Conservation (phyloP, 495 filamentous ascomycete species). For the Trichoderma parareesei region DNA sequence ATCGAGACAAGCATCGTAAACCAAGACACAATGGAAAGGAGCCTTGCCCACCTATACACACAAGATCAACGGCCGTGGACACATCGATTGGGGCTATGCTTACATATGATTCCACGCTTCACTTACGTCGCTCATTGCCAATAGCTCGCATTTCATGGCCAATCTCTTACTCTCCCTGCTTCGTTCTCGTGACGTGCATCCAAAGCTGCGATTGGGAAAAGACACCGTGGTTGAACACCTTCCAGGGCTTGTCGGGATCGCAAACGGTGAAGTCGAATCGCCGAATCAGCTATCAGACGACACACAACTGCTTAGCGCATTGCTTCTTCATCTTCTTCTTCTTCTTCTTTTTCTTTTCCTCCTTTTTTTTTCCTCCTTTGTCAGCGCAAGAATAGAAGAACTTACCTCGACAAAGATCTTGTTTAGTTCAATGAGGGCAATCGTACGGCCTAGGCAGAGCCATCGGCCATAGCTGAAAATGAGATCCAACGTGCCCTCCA, state of each 20-base stretch:
- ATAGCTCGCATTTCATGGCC: too few species aligned
- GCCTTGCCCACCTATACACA: too few species aligned
- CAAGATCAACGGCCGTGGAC: too few species aligned
- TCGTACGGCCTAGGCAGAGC: slow-evolving; percentile 30
- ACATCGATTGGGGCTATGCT: too few species aligned
- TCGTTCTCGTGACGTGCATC: too few species aligned
- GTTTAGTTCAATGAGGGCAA: slow-evolving; percentile 38
- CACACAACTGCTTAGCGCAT: neutral
- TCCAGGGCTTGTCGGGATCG: slow-evolving; percentile 33
- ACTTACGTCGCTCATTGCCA: too few species aligned
- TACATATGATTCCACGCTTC: neutral
- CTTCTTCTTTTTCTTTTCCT: too few species aligned
- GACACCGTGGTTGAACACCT: neutral
- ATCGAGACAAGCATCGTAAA: neutral
- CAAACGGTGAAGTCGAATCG: slow-evolving; percentile 37
- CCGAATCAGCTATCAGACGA: slow-evolving; percentile 28
- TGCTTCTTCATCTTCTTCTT: too few species aligned
- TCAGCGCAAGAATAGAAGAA: slow-evolving; percentile 7
- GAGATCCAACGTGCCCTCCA: slow-evolving; percentile 23
- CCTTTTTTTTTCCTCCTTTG: too few species aligned
- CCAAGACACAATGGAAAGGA: too few species aligned
- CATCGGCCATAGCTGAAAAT: slow-evolving; percentile 31
- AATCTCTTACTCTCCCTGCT: too few species aligned
- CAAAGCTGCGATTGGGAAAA: too few species aligned
- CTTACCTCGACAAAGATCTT: slow-evolving; percentile 49